These are phyloP conservation scores for Chlamydomonas eustigma DNA, from an alignment of 139 green algal species.

Conservation along the genomic window DNA sequence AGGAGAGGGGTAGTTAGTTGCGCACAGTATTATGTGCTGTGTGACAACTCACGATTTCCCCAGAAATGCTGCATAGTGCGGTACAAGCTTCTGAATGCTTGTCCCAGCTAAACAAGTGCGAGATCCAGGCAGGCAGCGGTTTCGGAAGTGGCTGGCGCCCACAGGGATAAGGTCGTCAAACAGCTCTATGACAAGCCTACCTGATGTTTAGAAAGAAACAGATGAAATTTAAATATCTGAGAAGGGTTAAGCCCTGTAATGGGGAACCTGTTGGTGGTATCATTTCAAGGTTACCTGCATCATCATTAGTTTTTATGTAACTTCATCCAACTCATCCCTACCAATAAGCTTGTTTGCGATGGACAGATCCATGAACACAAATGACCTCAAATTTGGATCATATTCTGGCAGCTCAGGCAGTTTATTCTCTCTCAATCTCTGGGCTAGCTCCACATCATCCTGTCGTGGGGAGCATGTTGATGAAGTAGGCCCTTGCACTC, in stretches of 20 bases:
- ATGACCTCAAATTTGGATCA: constrained; percentile 11
- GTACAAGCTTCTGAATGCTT: constrained; percentile 57
- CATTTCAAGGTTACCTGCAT: too few species aligned
- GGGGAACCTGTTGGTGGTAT: too few species aligned
- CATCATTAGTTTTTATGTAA: not conserved
- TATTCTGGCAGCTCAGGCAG: constrained; percentile 47
- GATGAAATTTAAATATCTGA: too few species aligned
- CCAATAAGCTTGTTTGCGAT: constrained; percentile 33
- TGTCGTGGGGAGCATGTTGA: too few species aligned
- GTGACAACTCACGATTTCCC: constrained; percentile 39
- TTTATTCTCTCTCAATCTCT: constrained; percentile 8
- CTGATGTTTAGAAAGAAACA: too few species aligned
- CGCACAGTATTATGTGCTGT: not conserved
- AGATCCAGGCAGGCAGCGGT: constrained; percentile 50
- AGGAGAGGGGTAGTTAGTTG: not conserved
- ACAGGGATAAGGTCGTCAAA: constrained; percentile 61
- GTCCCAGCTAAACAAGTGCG: constrained; percentile 38
- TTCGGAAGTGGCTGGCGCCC: constrained; percentile 49
- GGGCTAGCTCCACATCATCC: constrained; percentile 24
- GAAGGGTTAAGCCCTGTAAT: too few species aligned
- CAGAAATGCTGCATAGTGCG: constrained; percentile 46
- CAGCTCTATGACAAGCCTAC: constrained; percentile 65
- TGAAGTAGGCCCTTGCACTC: too few species aligned
- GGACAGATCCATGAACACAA: constrained; percentile 48
- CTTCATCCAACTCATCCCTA: not conserved